Evolutionary conservation across 208 protist species (phyloP).

Genomic region (Leishmania tarentolae): DNA sequence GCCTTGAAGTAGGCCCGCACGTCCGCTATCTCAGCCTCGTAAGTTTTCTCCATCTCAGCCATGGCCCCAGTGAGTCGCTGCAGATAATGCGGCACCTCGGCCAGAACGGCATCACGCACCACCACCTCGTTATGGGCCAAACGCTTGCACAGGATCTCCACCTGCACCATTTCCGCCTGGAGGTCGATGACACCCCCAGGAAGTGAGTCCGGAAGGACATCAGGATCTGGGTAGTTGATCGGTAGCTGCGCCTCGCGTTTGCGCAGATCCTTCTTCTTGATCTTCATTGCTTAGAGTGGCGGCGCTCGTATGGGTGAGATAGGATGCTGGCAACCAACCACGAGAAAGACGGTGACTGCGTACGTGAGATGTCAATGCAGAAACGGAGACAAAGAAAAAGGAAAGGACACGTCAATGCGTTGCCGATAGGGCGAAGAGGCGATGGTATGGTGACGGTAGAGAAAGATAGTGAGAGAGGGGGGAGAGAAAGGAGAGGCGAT

Average conservation of each 20-base stretch:
- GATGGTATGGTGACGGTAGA: neutral
- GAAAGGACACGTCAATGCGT: neutral
- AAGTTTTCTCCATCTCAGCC: constrained; percentile 49
- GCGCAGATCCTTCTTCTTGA: constrained; percentile 91
- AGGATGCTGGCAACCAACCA: neutral
- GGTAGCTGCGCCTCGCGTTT: constrained; percentile 82
- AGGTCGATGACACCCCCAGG: constrained; percentile 57
- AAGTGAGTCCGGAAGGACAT: constrained; percentile 47
- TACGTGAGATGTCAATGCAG: neutral
- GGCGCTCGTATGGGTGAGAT: neutral
- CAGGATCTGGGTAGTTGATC: constrained; percentile 89
- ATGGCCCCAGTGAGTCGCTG: constrained; percentile 44
- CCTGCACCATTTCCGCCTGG: constrained; percentile 58
- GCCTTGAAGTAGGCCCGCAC: constrained; percentile 49
- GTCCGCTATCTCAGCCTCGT: constrained; percentile 40
- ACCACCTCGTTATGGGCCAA: constrained; percentile 87
- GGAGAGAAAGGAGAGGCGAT: neutral
- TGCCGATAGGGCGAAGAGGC: neutral
- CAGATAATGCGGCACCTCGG: constrained; percentile 72
- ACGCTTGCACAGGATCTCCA: constrained; percentile 81
- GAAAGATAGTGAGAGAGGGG: neutral
- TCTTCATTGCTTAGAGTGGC: constrained; percentile 57
- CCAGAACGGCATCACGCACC: constrained; percentile 74
- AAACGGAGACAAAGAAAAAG: neutral
- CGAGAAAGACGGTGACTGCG: neutral